A percentile compares a stretch with the other conserved stretches of the same genome.
Conservation (phyloP, 2,329 filamentous ascomycete species). For the Monilinia vaccinii-corymbosi region DNA sequence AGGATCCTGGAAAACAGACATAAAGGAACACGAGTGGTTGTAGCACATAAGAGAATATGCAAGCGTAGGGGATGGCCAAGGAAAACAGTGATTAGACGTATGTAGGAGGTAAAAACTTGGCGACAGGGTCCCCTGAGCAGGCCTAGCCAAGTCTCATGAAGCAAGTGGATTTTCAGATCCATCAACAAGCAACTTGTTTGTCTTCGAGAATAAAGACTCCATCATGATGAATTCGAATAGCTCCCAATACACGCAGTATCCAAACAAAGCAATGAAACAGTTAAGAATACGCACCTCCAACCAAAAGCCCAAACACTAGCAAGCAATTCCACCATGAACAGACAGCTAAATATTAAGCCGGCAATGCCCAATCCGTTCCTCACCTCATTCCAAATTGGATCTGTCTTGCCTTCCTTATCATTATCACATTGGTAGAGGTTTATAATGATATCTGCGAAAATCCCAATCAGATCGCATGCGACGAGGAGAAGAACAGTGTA, state of each 20-base stretch:
- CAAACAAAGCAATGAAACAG: neutral
- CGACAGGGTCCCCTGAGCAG: too few species aligned
- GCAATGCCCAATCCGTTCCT: constrained; percentile 39
- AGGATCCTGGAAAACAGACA: neutral
- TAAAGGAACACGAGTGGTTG: neutral
- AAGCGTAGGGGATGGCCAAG: neutral
- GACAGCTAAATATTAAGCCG: constrained; percentile 50
- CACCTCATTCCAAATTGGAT: constrained; percentile 29
- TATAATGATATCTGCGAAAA: constrained; percentile 44
- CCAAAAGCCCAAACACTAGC: constrained; percentile 54
- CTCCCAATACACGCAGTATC: neutral
- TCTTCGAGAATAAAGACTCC: neutral
- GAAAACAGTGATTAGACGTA: neutral
- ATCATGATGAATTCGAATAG: too few species aligned
- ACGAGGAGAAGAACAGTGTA: constrained; percentile 41
- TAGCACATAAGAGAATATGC: neutral
- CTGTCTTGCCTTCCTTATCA: constrained; percentile 8
- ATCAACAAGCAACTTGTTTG: neutral
- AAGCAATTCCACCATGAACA: constrained; percentile 56
- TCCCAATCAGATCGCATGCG: constrained; percentile 40
- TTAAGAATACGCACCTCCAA: constrained; percentile 33
- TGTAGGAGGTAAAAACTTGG: neutral
- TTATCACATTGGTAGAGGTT: constrained; percentile 40
- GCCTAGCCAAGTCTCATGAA: neutral
- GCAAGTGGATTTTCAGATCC: neutral